phyloP scores from a whole-genome alignment of 2,329 filamentous ascomycete genomes.

The Spiromastix sp. region DNA sequence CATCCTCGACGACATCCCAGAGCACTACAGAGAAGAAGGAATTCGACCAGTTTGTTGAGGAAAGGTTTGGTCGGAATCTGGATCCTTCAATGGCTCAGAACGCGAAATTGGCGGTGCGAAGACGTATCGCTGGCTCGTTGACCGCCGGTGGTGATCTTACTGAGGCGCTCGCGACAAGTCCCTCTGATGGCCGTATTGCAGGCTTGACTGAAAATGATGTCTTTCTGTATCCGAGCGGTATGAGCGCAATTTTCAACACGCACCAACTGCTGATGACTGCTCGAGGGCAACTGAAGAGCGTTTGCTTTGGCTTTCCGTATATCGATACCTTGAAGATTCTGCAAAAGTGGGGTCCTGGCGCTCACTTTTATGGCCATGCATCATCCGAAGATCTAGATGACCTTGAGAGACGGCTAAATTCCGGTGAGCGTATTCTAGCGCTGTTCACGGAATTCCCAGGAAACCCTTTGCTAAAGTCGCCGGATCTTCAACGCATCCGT shows the following conservation, averaged over 20 bases:
- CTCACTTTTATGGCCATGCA: conserved; percentile 75
- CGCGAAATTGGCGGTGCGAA: conserved; percentile 74
- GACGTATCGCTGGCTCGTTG: conserved; percentile 79
- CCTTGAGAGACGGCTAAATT: conserved; percentile 59
- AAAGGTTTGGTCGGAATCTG: conserved; percentile 86
- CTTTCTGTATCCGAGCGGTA: conserved; percentile 78
- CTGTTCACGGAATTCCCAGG: conserved; percentile 93
- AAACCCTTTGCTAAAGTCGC: conserved; percentile 79
- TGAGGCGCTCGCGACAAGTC: conserved; percentile 42
- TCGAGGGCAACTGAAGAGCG: conserved; percentile 58
- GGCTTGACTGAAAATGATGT: conserved; percentile 77
- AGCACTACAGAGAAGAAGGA: conserved; percentile 45
- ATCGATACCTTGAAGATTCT: conserved; percentile 93
- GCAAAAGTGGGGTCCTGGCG: conserved; percentile 87
- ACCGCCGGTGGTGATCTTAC: conserved; percentile 59
- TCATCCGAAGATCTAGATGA: conserved; percentile 71
- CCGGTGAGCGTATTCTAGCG: conserved; percentile 66
- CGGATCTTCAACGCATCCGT: conserved; percentile 74
- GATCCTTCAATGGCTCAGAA: conserved; percentile 67
- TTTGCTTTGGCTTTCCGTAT: conserved; percentile 95
- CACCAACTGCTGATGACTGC: conserved; percentile 63
- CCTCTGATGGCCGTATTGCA: conserved; percentile 24
- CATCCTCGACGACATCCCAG: conserved; percentile 23
- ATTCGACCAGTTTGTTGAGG: conserved; percentile 74
- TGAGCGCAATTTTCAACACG: conserved; percentile 89